Base-by-base conservation (phyloP, 495 filamentous ascomycete species). In the Penicillium alfredii region DNA sequence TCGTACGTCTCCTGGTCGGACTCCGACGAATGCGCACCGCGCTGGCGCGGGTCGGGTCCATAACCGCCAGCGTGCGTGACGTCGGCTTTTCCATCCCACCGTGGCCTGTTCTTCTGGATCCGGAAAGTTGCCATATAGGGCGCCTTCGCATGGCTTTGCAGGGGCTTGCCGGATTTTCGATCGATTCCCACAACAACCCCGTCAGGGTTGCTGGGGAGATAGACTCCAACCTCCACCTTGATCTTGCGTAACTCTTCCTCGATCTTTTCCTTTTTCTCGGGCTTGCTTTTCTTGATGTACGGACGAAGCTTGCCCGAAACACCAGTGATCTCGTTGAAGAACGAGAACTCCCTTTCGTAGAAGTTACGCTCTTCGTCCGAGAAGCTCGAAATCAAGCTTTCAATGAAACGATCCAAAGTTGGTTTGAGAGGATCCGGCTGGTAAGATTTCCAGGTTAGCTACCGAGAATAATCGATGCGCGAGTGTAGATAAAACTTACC, bases 71-170 rank as follows among this genome's bases (percentile, higher is more conserved):
- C 15, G 30, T 36, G 31, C 24, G 22, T 24, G 23, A 27, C 33
- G 14, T 53, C 31, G 20, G 38, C 43, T 25, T 46, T 52, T 25
- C 41, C 46, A 39, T 56, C 51, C 18, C 47, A 38, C 4, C 50
- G 66, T 3, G 67, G 66, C 38, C 72, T 76, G 20, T 77, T 81
- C 62, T 93, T 95, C 52, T 87, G 82, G 59, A 97, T 94, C 16
- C 88, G 74, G 70, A 99, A 99, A 2, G 93, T 97, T 17, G 93
- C 93, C 92, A 99, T 94, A 60, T 85, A 99, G 0, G 93, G 93
- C 8, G 93, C 89, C 63, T 99, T 99, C 30, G 93, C 93, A 51
- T 99, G 93, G 51, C 84, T 90, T 53, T 99, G 93, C 22, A 99
- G 67, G 1, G 93, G 93, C 63, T 97, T 97, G 27, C 93, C 93